phyloP scores from a whole-genome alignment of 1,139 yeast genomes.

The Geotrichum klebahnii region DNA sequence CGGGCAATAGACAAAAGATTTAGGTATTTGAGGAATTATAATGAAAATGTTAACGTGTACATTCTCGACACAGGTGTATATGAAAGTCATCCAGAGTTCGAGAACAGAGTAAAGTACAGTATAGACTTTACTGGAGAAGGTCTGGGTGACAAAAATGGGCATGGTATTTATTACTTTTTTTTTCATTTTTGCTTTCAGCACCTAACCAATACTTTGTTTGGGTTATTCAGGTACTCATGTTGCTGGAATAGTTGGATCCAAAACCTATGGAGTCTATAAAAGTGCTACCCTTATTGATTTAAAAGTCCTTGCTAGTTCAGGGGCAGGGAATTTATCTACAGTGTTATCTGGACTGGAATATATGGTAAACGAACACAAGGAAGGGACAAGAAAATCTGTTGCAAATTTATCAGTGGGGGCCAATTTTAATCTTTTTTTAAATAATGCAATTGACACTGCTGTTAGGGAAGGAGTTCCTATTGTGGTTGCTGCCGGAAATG shows the following conservation, averaged over 20 bases:
- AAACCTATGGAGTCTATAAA: slow-evolving; percentile 76
- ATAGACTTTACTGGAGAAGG: slow-evolving; percentile 62
- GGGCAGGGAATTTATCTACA: slow-evolving; percentile 59
- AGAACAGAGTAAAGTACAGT: slow-evolving; percentile 57
- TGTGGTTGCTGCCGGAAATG: slow-evolving; percentile 88
- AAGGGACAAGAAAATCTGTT: slow-evolving; percentile 52
- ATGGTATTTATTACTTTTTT: slow-evolving; percentile 39
- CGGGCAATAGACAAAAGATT: slow-evolving; percentile 35
- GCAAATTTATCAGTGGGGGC: slow-evolving; percentile 82
- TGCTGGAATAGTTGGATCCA: slow-evolving; percentile 80
- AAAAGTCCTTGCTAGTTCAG: slow-evolving; percentile 63
- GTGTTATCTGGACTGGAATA: slow-evolving; percentile 75
- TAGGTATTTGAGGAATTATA: slow-evolving; percentile 37
- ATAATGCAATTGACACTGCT: slow-evolving; percentile 73
- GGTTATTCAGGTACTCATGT: slow-evolving; percentile 63
- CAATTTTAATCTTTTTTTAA: slow-evolving; percentile 57
- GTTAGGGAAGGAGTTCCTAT: slow-evolving; percentile 65
- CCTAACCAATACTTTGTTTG: not conserved
- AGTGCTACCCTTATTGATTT: slow-evolving; percentile 59
- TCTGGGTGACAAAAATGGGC: slow-evolving; percentile 64
- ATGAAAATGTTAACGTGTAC: slow-evolving; percentile 58
- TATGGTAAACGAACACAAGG: slow-evolving; percentile 58
- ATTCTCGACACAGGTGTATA: slow-evolving; percentile 77
- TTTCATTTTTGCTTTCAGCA: not conserved
- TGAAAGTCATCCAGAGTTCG: slow-evolving; percentile 59